Percentiles rank a stretch among this genome's conserved stretches.
Conservation (phyloP, 2,329 filamentous ascomycete species). For the Diaporthe humulicola region DNA sequence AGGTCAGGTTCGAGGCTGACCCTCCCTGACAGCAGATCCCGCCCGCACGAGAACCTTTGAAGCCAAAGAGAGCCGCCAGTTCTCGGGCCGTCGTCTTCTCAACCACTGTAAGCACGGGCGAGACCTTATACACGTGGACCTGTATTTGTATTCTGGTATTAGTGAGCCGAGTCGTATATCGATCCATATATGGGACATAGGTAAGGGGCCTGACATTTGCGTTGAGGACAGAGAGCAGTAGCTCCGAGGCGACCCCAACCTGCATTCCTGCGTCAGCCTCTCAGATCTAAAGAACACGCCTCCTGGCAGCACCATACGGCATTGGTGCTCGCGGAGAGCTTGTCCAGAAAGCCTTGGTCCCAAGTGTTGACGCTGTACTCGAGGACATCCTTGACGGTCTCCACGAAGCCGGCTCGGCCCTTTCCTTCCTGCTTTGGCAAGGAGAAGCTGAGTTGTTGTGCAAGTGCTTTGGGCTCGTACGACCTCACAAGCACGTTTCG, state of each 20-base stretch:
- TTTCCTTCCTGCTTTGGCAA: slow-evolving; percentile 68
- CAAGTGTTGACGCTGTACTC: slow-evolving; percentile 95
- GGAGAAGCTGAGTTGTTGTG: slow-evolving; percentile 67
- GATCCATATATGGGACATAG: neutral
- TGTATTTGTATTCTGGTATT: slow-evolving; percentile 47
- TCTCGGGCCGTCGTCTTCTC: slow-evolving; percentile 84
- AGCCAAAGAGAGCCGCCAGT: slow-evolving; percentile 82
- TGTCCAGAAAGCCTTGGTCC: slow-evolving; percentile 96
- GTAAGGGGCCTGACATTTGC: slow-evolving; percentile 69
- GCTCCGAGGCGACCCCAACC: slow-evolving; percentile 88
- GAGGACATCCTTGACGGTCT: slow-evolving; percentile 78
- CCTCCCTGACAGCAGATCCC: slow-evolving; percentile 87
- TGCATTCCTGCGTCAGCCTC: slow-evolving; percentile 45
- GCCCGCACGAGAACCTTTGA: slow-evolving; percentile 76
- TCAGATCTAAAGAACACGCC: neutral
- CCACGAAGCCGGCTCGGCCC: slow-evolving; percentile 81
- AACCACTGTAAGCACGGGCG: slow-evolving; percentile 86
- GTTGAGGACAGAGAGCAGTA: slow-evolving; percentile 87
- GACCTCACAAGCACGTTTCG: slow-evolving; percentile 73
- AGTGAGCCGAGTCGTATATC: neutral
- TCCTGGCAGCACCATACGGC: slow-evolving; percentile 62
- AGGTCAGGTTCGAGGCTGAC: slow-evolving; percentile 85
- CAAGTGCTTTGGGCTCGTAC: slow-evolving; percentile 69
- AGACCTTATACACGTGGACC: slow-evolving; percentile 93
- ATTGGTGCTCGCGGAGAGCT: slow-evolving; percentile 90